Base-by-base conservation (phyloP, 305 asterid genomes). In the Fraxinus angustifolia region DNA sequence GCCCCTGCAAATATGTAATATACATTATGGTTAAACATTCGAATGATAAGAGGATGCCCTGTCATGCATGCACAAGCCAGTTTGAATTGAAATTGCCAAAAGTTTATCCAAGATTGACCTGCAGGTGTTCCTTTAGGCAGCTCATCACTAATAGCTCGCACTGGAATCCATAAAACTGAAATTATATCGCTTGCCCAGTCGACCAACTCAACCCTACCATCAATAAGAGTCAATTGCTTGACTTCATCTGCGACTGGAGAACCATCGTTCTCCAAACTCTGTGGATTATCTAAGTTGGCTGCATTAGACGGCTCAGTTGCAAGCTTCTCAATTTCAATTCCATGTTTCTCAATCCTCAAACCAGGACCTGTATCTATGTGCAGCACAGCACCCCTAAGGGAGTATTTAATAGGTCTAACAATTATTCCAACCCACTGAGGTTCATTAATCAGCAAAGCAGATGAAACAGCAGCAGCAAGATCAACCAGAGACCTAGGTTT, bases 341-440 rank as follows among this genome's bases (percentile, higher is more conserved):
- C 86, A 87, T 87, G 90, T 14, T 74, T 81, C 88, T 94, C 97
- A 65, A 96, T 96, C 87, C 82, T 88, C 93, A 96, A 93, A 82
- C 99, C 99, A 83, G 98, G 99, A 68, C 98, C 98, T 4, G 98
- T 82, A 84, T 94, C 98, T 84, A 96, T 86, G 81, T 92, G 98
- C 85, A 96, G 91, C 71, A 92, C 86, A 70, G 97, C 98, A 85
- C 98, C 99, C 83, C 88, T 91, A 56, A 96, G 98, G 62, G 98
- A 88, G 86, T 96, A 94, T 38, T 88, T 90, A 79, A 94, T 86
- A n/a, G 98, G 99, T 87, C 78, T 93, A 74, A 94, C 89, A 89
- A 93, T 88, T 79, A 96, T 90, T 78, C 99, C 99, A 72, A 96
- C 90, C 98, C 98, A 93, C 86, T 96, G 99, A 84, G 93, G 76